Evolutionary conservation across 345 rosid genomes (phyloP).

Genomic region (Erysimum cheiranthoides): DNA sequence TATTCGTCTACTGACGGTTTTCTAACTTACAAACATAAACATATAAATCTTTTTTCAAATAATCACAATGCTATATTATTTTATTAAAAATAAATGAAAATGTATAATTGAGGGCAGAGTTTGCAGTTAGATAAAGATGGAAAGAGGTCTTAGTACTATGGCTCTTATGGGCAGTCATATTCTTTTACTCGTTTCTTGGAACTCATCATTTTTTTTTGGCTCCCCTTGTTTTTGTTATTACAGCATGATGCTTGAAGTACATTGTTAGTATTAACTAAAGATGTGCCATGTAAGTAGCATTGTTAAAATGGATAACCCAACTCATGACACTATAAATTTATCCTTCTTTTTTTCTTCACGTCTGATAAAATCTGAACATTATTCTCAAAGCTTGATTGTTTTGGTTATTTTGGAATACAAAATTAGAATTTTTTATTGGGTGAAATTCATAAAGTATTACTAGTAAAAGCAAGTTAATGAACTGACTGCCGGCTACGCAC

Average conservation of each 20-base stretch:
- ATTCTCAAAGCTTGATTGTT: neutral
- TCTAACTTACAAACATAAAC: slow-evolving; percentile 8
- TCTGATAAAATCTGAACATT: neutral
- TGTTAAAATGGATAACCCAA: neutral
- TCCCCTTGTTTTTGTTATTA: slow-evolving; percentile 1
- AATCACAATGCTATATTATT: slow-evolving; percentile 18
- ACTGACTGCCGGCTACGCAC: slow-evolving; percentile 2
- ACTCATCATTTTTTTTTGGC: slow-evolving; percentile 32
- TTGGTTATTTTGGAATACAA: neutral
- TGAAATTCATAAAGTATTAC: neutral
- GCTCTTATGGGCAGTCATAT: slow-evolving; percentile 40
- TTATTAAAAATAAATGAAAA: neutral
- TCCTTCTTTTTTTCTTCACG: neutral
- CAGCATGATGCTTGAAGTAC: slow-evolving; percentile 7
- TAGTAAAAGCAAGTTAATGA: neutral
- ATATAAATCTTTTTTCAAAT: neutral
- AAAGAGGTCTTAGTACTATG: slow-evolving; percentile 44
- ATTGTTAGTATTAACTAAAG: neutral
- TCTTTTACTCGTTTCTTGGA: slow-evolving; percentile 38
- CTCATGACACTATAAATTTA: neutral
- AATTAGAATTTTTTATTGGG: neutral
- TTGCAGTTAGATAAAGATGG: slow-evolving; percentile 37
- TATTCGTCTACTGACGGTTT: slow-evolving; percentile 29
- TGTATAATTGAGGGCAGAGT: slow-evolving; percentile 40
- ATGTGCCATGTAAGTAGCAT: neutral